Conservation (phyloP, 2,329 filamentous ascomycete genomes). For the Mycosphaerelloides madeirae region DNA sequence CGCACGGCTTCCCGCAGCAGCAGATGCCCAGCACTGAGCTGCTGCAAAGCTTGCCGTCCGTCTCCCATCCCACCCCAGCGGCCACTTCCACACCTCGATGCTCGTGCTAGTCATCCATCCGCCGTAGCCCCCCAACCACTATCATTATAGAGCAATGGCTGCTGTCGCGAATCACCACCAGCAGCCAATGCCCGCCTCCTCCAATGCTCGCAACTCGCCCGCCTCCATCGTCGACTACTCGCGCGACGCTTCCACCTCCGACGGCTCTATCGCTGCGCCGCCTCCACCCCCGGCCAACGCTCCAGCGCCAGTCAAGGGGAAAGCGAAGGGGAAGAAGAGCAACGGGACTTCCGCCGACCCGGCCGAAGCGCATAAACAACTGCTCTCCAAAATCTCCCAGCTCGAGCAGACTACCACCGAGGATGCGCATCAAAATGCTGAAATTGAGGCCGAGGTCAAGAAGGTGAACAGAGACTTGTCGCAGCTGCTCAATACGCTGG, state of each 20-base stretch:
- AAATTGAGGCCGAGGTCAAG: constrained; percentile 94
- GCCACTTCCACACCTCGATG: background rate
- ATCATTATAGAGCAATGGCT: constrained; percentile 25
- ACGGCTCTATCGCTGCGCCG: constrained; percentile 28
- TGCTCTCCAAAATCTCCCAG: constrained; percentile 91
- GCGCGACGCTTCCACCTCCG: constrained; percentile 27
- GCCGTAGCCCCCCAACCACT: background rate
- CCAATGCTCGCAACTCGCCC: constrained; percentile 26
- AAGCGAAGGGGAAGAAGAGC: constrained; percentile 59
- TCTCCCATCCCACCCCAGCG: constrained; percentile 6
- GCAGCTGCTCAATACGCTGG: constrained; percentile 77
- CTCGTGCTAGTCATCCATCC: background rate
- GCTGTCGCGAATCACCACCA: constrained; percentile 28
- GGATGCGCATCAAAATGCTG: constrained; percentile 90
- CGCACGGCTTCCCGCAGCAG: background rate
- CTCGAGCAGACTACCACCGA: constrained; percentile 88
- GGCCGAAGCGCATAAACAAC: constrained; percentile 82
- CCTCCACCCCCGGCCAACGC: constrained; percentile 38
- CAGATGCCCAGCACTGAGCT: constrained; percentile 4
- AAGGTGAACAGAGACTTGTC: constrained; percentile 88
- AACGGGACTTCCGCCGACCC: constrained; percentile 69
- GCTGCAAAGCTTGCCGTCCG: constrained; percentile 13
- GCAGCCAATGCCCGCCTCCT: constrained; percentile 21
- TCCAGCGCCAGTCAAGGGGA: constrained; percentile 54
- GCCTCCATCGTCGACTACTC: constrained; percentile 27